Conservation (phyloP, 2,329 filamentous ascomycete species). For the Arthrobotrys musiformis region DNA sequence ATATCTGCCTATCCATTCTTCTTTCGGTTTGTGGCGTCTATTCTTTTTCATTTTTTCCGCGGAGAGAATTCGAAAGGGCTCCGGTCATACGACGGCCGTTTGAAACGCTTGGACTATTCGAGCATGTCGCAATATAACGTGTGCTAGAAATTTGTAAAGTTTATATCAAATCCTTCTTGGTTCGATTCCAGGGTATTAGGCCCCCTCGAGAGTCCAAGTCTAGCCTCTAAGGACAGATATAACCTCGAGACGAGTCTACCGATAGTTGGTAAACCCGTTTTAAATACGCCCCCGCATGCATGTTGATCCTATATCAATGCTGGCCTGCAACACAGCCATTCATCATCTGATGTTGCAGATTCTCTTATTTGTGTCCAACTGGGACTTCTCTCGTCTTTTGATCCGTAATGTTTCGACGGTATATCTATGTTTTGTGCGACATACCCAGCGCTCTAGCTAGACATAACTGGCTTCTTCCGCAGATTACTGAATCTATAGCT, state of each 20-base stretch:
- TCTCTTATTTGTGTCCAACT: neutral
- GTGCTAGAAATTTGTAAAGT: neutral
- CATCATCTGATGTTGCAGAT: neutral
- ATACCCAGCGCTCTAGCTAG: too few relatives aligned
- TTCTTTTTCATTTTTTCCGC: neutral
- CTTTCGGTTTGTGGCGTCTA: neutral
- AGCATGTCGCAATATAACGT: neutral
- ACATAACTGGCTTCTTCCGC: too few relatives aligned
- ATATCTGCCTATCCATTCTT: too few relatives aligned
- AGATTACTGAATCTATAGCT: neutral
- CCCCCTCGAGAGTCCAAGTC: neutral
- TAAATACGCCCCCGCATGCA: too few relatives aligned
- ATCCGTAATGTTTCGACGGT: neutral
- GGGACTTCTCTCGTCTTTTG: neutral
- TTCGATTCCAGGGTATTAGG: neutral
- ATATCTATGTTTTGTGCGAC: neutral
- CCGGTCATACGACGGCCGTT: neutral
- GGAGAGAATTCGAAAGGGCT: neutral
- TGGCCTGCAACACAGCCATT: neutral
- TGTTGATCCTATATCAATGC: neutral
- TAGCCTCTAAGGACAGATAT: too few relatives aligned
- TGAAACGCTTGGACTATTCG: neutral
- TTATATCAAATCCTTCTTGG: neutral
- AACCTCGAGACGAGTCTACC: too few relatives aligned
- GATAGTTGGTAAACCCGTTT: too few relatives aligned